Base-by-base conservation (phyloP, 129 eudicot genomes). In the Pseudognaphalium luteoalbum region DNA sequence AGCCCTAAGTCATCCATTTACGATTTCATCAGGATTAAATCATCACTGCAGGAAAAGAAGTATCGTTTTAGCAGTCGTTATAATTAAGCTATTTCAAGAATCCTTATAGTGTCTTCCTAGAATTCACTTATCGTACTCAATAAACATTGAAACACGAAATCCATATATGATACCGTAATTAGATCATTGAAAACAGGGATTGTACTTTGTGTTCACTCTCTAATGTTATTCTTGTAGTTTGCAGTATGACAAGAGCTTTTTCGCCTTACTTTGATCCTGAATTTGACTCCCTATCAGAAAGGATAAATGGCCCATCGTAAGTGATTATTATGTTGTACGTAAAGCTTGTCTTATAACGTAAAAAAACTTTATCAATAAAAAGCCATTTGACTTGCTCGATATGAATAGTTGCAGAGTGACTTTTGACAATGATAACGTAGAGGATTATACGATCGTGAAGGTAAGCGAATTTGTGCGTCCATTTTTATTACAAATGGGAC, bases 251-350 rank as follows among this genome's bases (percentile, higher is more conserved):
- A 63, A 70, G 69, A 80, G 86, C 80, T 64, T 84, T 61, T 78
- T 78, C 82, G 51, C 93, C 96, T 76, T 91, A 91, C 78, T 91
- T 84, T 76, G 96, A 91, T 86, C 96, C 96, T 29, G 96, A 91
- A 25, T 91, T 86, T 74, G 93, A 88, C 42, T 82, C 78, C 70
- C 93, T 91, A 6, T 52, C 78, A 7, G 93, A 91, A 79, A 88
- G 96, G 82, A 67, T 91, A 29, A 37, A 86, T 28, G 96, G 96
- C 68, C 96, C 96, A 75, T 9, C 85, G 96, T 86, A 86, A 85
- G 89, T 74, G 17, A 50, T 75, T 42, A 6, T 51, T 35, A 4
- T 28, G 17, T 22, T 56, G 34, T 47, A 44, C 11, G 60, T 4
- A 37, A 37, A 37, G 10, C 0, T 37, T 37, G 11, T 10, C 2